These are phyloP conservation scores for Eleusine coracana DNA, from an alignment of 176 grass and related monocot species.

Conservation along the genomic window DNA sequence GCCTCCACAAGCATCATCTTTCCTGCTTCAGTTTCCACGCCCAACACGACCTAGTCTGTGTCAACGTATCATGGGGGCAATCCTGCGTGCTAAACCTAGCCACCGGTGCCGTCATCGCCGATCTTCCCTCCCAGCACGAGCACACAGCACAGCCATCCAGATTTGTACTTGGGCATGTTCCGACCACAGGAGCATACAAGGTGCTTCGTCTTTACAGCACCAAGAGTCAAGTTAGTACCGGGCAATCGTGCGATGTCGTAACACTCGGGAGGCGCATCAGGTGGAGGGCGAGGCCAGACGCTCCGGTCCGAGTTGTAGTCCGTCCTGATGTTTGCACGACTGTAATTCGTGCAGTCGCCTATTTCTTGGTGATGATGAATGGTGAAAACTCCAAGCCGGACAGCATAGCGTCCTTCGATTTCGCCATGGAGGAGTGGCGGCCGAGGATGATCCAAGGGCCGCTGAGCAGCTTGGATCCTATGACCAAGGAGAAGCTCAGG, in stretches of 20 bases:
- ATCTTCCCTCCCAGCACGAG: fast-evolving
- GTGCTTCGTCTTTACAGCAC: neutral
- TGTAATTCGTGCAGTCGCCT: neutral
- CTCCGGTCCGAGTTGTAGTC: neutral
- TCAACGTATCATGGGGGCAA: neutral
- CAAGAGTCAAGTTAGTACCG: neutral
- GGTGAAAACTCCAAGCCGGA: neutral
- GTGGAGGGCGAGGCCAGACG: neutral
- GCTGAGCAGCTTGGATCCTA: neutral
- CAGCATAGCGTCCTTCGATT: neutral
- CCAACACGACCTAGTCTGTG: too few species aligned
- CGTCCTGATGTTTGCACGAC: neutral
- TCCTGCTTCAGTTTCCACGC: too few species aligned
- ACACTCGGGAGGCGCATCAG: neutral
- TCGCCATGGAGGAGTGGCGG: neutral
- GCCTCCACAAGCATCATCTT: neutral
- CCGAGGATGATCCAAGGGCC: neutral
- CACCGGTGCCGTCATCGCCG: neutral
- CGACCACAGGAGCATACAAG: neutral
- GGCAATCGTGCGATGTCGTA: neutral
- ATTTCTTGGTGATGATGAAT: neutral
- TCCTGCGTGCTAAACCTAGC: neutral
- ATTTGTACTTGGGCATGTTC: neutral
- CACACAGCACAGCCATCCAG: neutral
- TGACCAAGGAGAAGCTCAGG: neutral